Conservation (phyloP, 352 stramenopile genomes). For the Globisporangium nodosum region DNA sequence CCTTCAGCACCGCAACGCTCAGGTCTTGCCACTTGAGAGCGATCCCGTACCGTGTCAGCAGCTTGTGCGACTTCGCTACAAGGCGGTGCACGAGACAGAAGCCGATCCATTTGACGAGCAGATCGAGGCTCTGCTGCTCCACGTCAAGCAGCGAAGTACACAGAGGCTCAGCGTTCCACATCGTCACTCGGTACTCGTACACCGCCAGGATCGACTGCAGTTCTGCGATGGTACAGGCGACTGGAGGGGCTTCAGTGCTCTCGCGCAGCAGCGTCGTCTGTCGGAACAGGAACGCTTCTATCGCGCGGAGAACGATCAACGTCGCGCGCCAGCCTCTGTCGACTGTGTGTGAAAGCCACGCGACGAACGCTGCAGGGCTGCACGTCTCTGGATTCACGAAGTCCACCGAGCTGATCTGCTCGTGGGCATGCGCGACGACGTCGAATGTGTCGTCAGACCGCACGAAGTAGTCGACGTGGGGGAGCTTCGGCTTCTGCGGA, state of each 20-base stretch:
- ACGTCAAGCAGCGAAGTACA: slow-evolving; percentile 17
- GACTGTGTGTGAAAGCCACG: slow-evolving; percentile 3
- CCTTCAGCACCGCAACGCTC: slow-evolving; percentile 24
- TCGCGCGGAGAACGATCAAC: slow-evolving; percentile 18
- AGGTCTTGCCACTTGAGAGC: slow-evolving; percentile 32
- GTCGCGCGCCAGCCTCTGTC: neutral
- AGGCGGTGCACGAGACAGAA: slow-evolving; percentile 35
- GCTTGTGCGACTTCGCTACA: slow-evolving; percentile 9
- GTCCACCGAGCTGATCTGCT: neutral
- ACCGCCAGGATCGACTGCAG: slow-evolving; percentile 5
- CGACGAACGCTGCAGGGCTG: neutral
- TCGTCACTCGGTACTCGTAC: slow-evolving; percentile 2
- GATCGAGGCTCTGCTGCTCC: slow-evolving; percentile 30
- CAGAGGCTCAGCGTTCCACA: slow-evolving; percentile 12
- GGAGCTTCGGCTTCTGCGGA: neutral
- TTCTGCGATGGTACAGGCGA: neutral
- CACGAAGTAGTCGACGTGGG: neutral
- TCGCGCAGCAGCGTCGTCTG: neutral
- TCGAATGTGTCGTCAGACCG: too few species aligned
- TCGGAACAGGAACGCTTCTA: slow-evolving; percentile 28
- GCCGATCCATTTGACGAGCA: slow-evolving; percentile 39
- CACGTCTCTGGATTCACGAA: neutral
- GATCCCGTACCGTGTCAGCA: slow-evolving; percentile 30
- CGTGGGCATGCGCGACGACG: neutral
- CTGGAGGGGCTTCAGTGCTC: neutral